Percentiles rank a stretch among this genome's conserved stretches.
Evolutionary conservation across 495 filamentous ascomycete genomes (phyloP).

Genomic region (Annulohypoxylon stygium): DNA sequence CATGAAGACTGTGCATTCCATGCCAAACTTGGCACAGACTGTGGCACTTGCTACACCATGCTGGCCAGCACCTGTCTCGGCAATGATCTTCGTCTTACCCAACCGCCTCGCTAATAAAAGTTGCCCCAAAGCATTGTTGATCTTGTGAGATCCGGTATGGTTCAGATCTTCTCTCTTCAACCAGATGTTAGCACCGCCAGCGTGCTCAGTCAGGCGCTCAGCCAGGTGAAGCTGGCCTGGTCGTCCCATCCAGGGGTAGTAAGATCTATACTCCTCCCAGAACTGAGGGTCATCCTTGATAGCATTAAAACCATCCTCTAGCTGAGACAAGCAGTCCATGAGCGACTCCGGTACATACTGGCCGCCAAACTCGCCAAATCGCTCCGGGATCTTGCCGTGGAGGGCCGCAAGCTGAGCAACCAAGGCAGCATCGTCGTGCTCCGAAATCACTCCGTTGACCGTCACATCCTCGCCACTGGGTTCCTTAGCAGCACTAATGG

Average conservation of each 20-base stretch:
- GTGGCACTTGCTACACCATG: conserved; percentile 96
- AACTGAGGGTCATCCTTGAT: conserved; percentile 88
- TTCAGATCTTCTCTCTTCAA: conserved; percentile 96
- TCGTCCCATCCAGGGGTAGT: conserved; percentile 98
- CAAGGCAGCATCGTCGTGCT: conserved; percentile 58
- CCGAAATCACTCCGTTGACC: conserved; percentile 70
- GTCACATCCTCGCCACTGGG: conserved; percentile 64
- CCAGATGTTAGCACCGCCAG: conserved; percentile 94
- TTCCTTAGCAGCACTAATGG: conserved; percentile 66
- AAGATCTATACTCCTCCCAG: conserved; percentile 96
- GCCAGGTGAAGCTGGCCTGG: conserved; percentile 92
- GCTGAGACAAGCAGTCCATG: conserved; percentile 94
- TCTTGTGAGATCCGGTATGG: conserved; percentile 90
- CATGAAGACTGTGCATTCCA: conserved; percentile 98
- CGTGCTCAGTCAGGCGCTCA: conserved; percentile 86
- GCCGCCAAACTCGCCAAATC: conserved; percentile 98
- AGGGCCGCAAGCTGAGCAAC: conserved; percentile 61
- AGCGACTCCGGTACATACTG: conserved; percentile 98
- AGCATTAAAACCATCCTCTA: conserved; percentile 90
- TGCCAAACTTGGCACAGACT: conserved; percentile 95
- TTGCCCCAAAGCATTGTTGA: conserved; percentile 96
- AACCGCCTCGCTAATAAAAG: conserved; percentile 83
- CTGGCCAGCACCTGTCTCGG: conserved; percentile 96
- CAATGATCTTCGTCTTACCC: conserved; percentile 94
- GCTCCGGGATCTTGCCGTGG: conserved; percentile 74